A percentile compares a stretch with the other conserved stretches of the same genome.
phyloP scores from a whole-genome alignment of 23 red algal species.

The Gracilaria vermiculophylla region DNA sequence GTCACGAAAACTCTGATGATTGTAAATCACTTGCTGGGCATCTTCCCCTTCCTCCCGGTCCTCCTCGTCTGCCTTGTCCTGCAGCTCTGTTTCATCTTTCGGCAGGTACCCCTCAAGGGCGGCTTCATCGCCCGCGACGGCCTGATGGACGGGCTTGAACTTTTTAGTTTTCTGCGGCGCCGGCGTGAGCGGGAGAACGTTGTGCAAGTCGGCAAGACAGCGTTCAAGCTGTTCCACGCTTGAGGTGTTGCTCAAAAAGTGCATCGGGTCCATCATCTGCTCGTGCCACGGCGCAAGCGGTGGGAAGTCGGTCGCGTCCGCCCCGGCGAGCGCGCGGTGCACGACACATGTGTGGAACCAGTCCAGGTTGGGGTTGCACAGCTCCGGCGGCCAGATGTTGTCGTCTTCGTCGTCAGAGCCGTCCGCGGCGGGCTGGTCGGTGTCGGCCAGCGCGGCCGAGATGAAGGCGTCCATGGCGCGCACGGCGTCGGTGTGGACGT shows the following conservation, averaged over 20 bases:
- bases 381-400: constrained; percentile 20
- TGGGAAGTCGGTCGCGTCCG: constrained; percentile 22
- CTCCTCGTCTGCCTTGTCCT: background rate
- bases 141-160: constrained; percentile 19
- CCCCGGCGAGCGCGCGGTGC: constrained; percentile 36
- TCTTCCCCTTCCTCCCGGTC: background rate
- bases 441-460: background rate
- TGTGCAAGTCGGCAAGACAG: background rate
- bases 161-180: background rate
- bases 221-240: background rate
- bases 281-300: constrained; percentile 27
- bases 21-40: background rate
- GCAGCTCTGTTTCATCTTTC: constrained; percentile 16
- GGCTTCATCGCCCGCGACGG: constrained; percentile 24
- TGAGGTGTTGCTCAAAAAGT: constrained; percentile 12
- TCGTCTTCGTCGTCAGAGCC: constrained; percentile 42
- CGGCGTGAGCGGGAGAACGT: constrained; percentile 2
- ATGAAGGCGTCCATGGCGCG: constrained; percentile 40
- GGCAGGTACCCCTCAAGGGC: constrained; percentile 36
- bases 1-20: background rate
- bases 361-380: constrained; percentile 52
- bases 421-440: background rate
- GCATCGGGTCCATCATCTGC: constrained; percentile 16
- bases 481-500: background rate
- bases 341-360: constrained; percentile 58